Percentiles rank a stretch among this genome's conserved stretches.
These are phyloP conservation scores for Colletotrichum lini DNA, from an alignment of 2,329 filamentous ascomycete species.

Conservation along the genomic window DNA sequence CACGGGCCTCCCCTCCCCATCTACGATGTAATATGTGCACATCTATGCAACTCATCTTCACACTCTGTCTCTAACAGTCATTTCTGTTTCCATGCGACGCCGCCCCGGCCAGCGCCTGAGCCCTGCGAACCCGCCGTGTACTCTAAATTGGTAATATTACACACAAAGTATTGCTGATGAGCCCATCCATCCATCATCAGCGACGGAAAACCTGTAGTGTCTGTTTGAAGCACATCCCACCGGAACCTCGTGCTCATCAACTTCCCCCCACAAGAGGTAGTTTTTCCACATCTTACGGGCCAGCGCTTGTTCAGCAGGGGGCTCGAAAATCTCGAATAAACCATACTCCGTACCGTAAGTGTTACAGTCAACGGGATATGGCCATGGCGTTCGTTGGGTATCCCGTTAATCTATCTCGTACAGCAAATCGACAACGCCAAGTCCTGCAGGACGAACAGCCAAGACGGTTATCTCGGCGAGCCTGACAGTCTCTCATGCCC, in stretches of 20 bases:
- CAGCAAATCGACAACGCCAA: conserved; percentile 22
- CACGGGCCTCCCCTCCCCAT: not conserved
- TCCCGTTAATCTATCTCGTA: not conserved
- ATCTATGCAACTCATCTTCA: not conserved
- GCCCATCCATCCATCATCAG: not conserved
- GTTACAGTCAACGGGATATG: no score
- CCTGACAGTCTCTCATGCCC: conserved; percentile 14
- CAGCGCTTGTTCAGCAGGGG: not conserved
- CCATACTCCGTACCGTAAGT: not conserved
- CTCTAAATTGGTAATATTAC: no score
- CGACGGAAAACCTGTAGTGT: conserved; percentile 1
- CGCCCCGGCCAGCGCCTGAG: not conserved
- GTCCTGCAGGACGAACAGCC: not conserved
- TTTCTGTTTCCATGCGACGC: conserved; percentile 23
- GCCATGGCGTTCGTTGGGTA: no score
- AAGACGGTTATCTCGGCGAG: conserved; percentile 37
- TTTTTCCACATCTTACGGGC: not conserved
- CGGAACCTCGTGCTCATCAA: no score
- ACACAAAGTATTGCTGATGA: not conserved
- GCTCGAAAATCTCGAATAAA: conserved; percentile 1
- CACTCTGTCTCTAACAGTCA: conserved; percentile 9
- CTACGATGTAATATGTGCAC: no score
- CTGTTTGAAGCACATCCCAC: no score
- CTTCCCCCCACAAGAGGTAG: no score
- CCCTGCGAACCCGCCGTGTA: not conserved